These are phyloP conservation scores for Spirogloea muscicola DNA, from an alignment of 139 green algal genomes.

Conservation along the genomic window DNA sequence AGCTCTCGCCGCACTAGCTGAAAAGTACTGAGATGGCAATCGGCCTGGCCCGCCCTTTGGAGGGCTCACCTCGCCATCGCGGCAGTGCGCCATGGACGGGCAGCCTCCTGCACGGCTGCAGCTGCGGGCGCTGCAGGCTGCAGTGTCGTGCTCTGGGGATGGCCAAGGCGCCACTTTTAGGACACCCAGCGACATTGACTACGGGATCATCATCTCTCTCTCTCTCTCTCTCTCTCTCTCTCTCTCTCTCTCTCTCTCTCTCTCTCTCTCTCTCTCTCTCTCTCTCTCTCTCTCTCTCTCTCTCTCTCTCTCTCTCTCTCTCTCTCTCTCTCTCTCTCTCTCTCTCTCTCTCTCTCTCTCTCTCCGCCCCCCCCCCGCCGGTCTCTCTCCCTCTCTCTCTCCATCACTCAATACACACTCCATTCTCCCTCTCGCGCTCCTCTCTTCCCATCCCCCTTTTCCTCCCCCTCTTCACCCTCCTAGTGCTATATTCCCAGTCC, in stretches of 20 bases:
- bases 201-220: neutral
- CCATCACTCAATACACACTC: neutral
- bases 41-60: too few relatives aligned
- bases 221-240: neutral
- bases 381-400: neutral
- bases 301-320: neutral
- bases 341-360: constrained; percentile 9
- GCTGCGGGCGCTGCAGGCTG: too few relatives aligned
- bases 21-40: too few relatives aligned
- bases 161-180: too few relatives aligned
- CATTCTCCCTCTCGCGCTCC: neutral
- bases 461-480: neutral
- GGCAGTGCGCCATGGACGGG: too few relatives aligned
- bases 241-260: neutral
- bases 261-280: constrained; percentile 1
- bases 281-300: neutral
- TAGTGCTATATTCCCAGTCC: neutral
- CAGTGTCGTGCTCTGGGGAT: too few relatives aligned
- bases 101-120: too few relatives aligned
- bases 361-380: too few relatives aligned
- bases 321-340: constrained; percentile 15
- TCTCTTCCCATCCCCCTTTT: neutral
- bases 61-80: too few relatives aligned
- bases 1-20: too few relatives aligned
- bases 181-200: neutral